Conservation (phyloP, 306 rosid species). For the Quercus wislizeni region DNA sequence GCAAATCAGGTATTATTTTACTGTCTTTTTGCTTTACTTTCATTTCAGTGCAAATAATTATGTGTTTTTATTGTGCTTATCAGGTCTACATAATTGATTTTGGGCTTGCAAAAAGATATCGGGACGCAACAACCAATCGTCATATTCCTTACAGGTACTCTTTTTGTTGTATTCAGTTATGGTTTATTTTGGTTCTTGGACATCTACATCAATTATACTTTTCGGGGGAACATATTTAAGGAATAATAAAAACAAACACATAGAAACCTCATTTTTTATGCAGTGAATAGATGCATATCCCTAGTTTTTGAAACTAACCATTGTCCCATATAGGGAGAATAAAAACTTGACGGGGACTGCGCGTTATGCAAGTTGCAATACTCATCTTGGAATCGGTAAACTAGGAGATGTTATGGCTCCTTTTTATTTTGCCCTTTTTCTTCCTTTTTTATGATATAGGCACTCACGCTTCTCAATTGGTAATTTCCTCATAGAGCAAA, state of each 20-base stretch:
- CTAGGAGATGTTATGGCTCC: constrained; percentile 18
- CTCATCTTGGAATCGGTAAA: constrained; percentile 98
- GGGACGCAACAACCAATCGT: constrained; percentile 80
- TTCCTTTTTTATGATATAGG: background rate
- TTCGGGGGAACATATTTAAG: constrained; percentile 8
- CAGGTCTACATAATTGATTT: constrained; percentile 94
- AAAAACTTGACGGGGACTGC: constrained; percentile 94
- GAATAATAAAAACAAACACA: background rate
- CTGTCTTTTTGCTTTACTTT: background rate
- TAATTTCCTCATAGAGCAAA: constrained; percentile 70
- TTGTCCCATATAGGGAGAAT: constrained; percentile 57
- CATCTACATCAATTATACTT: background rate
- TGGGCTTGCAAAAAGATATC: constrained; percentile 90
- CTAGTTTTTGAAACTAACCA: constrained; percentile 9
- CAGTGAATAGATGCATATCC: background rate
- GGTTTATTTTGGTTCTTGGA: background rate
- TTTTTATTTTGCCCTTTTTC: background rate
- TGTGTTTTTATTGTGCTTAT: constrained; percentile 3
- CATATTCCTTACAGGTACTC: constrained; percentile 83
- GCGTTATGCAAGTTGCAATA: constrained; percentile 97
- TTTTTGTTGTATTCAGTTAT: background rate
- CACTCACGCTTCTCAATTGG: constrained; percentile 9
- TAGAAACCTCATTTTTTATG: background rate
- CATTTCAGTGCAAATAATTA: background rate
- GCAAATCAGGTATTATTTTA: constrained; percentile 77